Evolutionary conservation across 2,329 filamentous ascomycete species (phyloP).

Genomic region (Tolypocladium ophioglossoides): DNA sequence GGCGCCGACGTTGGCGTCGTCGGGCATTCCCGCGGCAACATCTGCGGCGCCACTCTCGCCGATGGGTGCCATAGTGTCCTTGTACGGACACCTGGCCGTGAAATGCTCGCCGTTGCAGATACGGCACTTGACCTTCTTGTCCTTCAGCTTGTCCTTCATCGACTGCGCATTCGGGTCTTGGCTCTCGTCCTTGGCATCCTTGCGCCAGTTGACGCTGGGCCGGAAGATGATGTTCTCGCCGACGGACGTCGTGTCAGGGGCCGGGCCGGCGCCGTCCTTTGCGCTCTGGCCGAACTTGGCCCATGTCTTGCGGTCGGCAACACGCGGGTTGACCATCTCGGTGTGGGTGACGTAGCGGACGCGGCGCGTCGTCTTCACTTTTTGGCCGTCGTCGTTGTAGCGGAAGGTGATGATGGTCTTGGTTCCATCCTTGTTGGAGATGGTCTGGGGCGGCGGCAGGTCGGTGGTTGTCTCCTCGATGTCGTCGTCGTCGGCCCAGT

Average conservation of each 20-base stretch:
- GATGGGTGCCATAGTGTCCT: slow-evolving; percentile 95
- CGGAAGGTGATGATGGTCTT: slow-evolving; percentile 89
- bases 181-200: slow-evolving; percentile 73
- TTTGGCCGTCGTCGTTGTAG: slow-evolving; percentile 87
- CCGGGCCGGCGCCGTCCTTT: slow-evolving; percentile 73
- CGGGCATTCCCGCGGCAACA: slow-evolving; percentile 42
- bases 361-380: slow-evolving; percentile 93
- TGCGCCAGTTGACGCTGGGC: slow-evolving; percentile 88
- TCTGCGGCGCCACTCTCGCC: slow-evolving; percentile 48
- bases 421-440: slow-evolving; percentile 95
- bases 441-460: slow-evolving; percentile 79
- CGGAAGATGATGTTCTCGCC: slow-evolving; percentile 98
- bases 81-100: slow-evolving; percentile 97
- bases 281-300: slow-evolving; percentile 84
- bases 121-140: slow-evolving; percentile 99
- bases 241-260: slow-evolving; percentile 80
- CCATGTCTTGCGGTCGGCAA: slow-evolving; percentile 91
- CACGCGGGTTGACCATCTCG: slow-evolving; percentile 90
- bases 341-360: slow-evolving; percentile 88
- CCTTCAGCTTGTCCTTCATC: slow-evolving; percentile 78
- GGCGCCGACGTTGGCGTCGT: slow-evolving; percentile 34
- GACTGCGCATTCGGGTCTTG: slow-evolving; percentile 62
- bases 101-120: slow-evolving; percentile 99
- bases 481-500: slow-evolving; percentile 96
- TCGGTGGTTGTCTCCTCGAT: slow-evolving; percentile 59